Evolutionary conservation across 2,329 filamentous ascomycete species (phyloP).

Genomic region (Periconia sp.): DNA sequence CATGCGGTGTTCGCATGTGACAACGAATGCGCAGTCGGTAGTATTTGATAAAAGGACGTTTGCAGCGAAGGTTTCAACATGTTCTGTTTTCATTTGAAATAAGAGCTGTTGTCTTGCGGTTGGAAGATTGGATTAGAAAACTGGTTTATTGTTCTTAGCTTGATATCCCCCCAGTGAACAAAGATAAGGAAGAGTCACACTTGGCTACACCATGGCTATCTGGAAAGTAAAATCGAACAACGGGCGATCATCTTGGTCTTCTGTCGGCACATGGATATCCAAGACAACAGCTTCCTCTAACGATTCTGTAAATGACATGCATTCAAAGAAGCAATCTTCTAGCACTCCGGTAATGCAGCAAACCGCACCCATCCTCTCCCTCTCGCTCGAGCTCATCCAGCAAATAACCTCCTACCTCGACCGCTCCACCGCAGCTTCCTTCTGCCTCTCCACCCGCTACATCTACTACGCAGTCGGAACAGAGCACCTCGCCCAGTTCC

Average conservation of each 20-base stretch:
- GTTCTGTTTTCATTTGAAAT: not conserved
- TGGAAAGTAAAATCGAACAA: not conserved
- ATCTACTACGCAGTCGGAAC: conserved; percentile 38
- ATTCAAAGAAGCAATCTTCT: not conserved
- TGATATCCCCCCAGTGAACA: no score
- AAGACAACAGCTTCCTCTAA: no score
- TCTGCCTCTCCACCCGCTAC: conserved; percentile 33
- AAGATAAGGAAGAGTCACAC: no score
- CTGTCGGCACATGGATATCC: not conserved
- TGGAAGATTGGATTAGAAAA: no score
- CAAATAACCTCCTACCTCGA: conserved; percentile 34
- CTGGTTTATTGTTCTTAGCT: no score
- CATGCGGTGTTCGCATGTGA: conserved; percentile 2
- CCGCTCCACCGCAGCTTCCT: conserved; percentile 25
- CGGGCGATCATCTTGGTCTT: not conserved
- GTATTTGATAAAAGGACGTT: not conserved
- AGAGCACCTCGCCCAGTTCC: conserved; percentile 16
- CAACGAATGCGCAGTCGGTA: not conserved
- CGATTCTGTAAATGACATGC: not conserved
- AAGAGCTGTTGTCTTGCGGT: no score
- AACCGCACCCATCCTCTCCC: conserved; percentile 23
- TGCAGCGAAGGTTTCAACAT: not conserved
- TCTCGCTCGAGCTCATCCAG: conserved; percentile 40
- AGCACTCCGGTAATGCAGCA: conserved; percentile 3
- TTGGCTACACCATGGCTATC: not conserved